Percentiles rank a stretch among this genome's conserved stretches.
phyloP scores from a whole-genome alignment of 192 early-diverging fungal species.

The Cetraspora pellucida region DNA sequence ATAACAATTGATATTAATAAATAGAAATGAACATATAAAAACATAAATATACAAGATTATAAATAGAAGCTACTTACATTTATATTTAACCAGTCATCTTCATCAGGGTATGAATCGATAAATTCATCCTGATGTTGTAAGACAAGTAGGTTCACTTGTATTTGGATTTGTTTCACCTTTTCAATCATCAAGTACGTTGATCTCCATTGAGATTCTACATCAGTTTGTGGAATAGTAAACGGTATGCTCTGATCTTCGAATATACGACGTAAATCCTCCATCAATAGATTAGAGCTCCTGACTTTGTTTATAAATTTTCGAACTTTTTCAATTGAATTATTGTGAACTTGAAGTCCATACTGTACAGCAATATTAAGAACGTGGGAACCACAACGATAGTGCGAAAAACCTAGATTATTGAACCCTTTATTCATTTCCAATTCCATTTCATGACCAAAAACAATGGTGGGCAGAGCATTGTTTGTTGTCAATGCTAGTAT shows the following conservation, averaged over 20 bases:
- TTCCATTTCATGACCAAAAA: not conserved
- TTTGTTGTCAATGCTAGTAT: constrained; percentile 14
- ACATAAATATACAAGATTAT: not conserved
- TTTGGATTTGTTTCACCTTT: constrained; percentile 2
- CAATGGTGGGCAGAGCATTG: not conserved
- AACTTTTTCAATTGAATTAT: not conserved
- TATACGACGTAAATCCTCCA: not conserved
- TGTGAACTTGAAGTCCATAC: not conserved
- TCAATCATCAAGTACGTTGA: constrained; percentile 6
- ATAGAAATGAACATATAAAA: not conserved
- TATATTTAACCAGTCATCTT: not conserved
- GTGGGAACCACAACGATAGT: not conserved
- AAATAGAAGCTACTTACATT: not conserved
- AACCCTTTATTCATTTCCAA: not conserved
- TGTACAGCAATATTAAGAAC: constrained; percentile 22
- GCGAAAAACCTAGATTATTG: not conserved
- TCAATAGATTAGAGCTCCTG: not conserved
- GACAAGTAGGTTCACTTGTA: not conserved
- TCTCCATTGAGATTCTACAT: not conserved
- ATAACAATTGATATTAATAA: not conserved
- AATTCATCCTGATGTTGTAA: not conserved
- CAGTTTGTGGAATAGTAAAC: not conserved
- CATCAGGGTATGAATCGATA: not conserved
- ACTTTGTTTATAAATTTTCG: not conserved
- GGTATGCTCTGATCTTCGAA: not conserved